phyloP scores from a whole-genome alignment of 345 rosid genomes.

The Populus nigra region DNA sequence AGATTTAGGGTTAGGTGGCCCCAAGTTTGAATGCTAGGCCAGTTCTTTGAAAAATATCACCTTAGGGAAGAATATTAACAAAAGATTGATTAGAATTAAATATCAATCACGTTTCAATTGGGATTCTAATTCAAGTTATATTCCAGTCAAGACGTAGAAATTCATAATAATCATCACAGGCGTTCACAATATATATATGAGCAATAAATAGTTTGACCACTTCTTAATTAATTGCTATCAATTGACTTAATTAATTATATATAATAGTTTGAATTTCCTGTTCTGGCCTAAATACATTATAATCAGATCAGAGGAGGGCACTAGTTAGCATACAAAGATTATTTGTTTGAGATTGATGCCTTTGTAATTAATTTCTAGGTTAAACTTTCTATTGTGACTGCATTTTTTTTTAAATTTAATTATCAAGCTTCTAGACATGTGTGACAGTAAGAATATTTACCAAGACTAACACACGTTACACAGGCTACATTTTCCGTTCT shows the following conservation, averaged over 20 bases:
- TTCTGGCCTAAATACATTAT: background rate
- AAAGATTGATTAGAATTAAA: too few relatives aligned
- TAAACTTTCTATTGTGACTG: background rate
- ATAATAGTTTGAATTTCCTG: background rate
- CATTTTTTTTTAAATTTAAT: background rate
- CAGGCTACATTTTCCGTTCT: background rate
- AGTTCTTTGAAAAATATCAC: constrained; percentile 2
- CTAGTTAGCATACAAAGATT: background rate
- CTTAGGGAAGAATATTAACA: too few relatives aligned
- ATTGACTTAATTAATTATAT: constrained; percentile 5
- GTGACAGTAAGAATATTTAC: constrained; percentile 10
- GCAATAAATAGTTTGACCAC: background rate
- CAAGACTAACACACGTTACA: background rate
- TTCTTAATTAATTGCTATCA: background rate
- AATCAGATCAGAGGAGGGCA: background rate
- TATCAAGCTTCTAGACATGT: constrained; percentile 31
- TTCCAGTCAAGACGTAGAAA: background rate
- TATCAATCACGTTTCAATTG: background rate
- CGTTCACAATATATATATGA: background rate
- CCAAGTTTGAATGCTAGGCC: constrained; percentile 3
- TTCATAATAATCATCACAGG: constrained; percentile 15
- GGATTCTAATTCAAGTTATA: background rate
- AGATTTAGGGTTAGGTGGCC: constrained; percentile 1
- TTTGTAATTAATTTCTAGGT: too few relatives aligned
- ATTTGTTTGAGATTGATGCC: background rate